Evolutionary conservation across 331 rosid genomes (phyloP), one percentile per base, ranked within the genome.

Genomic region (Pyrus hybrid): DNA sequence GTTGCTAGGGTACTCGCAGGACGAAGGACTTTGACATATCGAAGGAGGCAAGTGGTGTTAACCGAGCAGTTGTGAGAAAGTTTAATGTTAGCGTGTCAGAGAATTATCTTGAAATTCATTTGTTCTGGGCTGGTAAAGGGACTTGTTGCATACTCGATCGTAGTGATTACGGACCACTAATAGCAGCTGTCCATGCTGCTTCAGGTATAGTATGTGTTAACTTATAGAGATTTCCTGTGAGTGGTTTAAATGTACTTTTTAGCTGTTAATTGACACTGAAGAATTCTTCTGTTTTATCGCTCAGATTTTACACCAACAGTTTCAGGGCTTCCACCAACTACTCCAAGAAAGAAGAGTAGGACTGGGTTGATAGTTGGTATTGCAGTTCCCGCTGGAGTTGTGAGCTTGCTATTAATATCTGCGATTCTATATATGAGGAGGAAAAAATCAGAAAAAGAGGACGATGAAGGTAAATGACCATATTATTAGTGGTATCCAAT

Each of bases 271-370:
- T 33, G 61, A 17, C 13, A 49, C 76, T 30, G n/a, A 47, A 25
- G 23, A 30, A 30, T 33, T 43, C 61, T 1, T 37, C 3, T 72
- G n/a, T n/a, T 72, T 16, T n/a, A 16, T 73, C 22, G 13, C 23
- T 66, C 70, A 79, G 78, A 63, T 58, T 79, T 79, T 67, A 28
- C n/a, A 12, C 82, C 82, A 35, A 41, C 54, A 23, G 68, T 73
- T 66, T 43, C 60, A 3, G 74, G 78, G 74, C 41, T 4, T 71
- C 67, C 45, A 35, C 63, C 56, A 25, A 32, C 67, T 23, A 63
- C 65, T 13, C 68, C 54, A 26, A 49, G 71, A 57, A 56, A 67
- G 63, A 71, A 70, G 57, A 73, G 23, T 21, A 57, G 37, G 63
- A 79, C 65, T 1, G 70, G 74, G 41, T 58, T 79, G 62, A 58